Percentiles rank a stretch among this genome's conserved stretches.
phyloP scores from a whole-genome alignment of 2,329 filamentous ascomycete species.

The Penicillium sp. region DNA sequence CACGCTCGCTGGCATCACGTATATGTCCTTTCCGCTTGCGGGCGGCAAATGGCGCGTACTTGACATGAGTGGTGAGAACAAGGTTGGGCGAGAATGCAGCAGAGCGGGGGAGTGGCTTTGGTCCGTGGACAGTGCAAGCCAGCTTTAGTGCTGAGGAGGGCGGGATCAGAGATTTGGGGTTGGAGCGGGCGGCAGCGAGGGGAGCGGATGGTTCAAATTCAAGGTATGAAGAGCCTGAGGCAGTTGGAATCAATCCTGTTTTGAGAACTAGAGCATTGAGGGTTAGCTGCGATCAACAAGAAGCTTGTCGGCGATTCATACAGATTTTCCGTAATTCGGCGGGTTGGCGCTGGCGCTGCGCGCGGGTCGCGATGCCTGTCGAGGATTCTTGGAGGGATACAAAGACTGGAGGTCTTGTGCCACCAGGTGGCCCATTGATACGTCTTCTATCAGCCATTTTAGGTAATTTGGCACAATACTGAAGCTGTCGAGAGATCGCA shows the following conservation, averaged over 20 bases:
- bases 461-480: constrained; percentile 8
- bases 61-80: constrained; percentile 87
- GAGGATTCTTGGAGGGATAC: constrained; percentile 45
- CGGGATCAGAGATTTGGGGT: constrained; percentile 49
- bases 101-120: constrained; percentile 82
- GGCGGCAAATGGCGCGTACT: constrained; percentile 93
- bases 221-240: constrained; percentile 79
- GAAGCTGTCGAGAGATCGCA: constrained; percentile 8
- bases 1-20: constrained; percentile 79
- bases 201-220: constrained; percentile 51
- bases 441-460: constrained; percentile 67
- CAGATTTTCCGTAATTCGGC: constrained; percentile 82
- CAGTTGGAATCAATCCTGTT: constrained; percentile 87
- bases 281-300: constrained; percentile 16
- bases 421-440: constrained; percentile 80
- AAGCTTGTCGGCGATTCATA: constrained; percentile 48
- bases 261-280: constrained; percentile 65
- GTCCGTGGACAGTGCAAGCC: constrained; percentile 88
- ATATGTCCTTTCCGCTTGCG: constrained; percentile 79
- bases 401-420: constrained; percentile 73
- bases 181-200: constrained; percentile 44
- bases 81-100: constrained; percentile 91
- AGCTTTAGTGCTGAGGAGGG: constrained; percentile 75
- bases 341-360: constrained; percentile 57
- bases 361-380: constrained; percentile 50